A percentile compares a stretch with the other conserved stretches of the same genome.
phyloP scores from a whole-genome alignment of 352 stramenopile species.

The Pythium monospermum region DNA sequence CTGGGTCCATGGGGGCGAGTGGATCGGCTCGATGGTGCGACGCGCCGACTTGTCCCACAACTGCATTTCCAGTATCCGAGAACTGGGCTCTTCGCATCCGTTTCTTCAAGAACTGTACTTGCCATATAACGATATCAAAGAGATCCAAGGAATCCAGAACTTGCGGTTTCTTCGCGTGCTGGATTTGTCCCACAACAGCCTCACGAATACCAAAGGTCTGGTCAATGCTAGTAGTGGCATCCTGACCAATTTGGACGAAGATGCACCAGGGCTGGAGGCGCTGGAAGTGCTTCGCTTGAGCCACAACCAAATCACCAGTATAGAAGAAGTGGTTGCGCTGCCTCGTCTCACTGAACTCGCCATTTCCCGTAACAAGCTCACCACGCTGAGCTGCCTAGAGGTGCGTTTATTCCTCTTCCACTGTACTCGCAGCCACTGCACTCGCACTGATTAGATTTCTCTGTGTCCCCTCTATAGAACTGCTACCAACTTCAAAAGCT shows the following conservation, averaged over 20 bases:
- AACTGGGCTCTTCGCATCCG: conserved; percentile 40
- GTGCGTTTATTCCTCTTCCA: conserved; percentile 28
- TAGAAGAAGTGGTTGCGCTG: conserved; percentile 40
- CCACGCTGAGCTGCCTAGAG: conserved; percentile 31
- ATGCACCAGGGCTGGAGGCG: conserved; percentile 25
- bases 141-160: conserved; percentile 40
- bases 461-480: conserved; percentile 32
- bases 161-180: conserved; percentile 63
- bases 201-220: conserved; percentile 41
- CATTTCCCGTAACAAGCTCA: conserved; percentile 50
- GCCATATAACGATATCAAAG: conserved; percentile 47
- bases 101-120: conserved; percentile 67
- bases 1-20: conserved; percentile 50
- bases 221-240: not conserved
- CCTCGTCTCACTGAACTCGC: conserved; percentile 50
- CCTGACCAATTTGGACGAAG: not conserved
- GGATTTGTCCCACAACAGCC: conserved; percentile 62
- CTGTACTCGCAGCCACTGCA: too few relatives aligned
- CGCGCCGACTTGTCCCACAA: conserved; percentile 50
- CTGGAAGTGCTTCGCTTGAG: conserved; percentile 46
- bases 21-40: conserved; percentile 63
- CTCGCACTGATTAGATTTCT: too few relatives aligned
- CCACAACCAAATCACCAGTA: conserved; percentile 47
- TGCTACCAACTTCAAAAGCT: conserved; percentile 48
- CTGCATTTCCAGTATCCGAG: conserved; percentile 42